Evolutionary conservation across 1,284 basidiomycete genomes (phyloP).

Genomic region (Ustilago tritici): DNA sequence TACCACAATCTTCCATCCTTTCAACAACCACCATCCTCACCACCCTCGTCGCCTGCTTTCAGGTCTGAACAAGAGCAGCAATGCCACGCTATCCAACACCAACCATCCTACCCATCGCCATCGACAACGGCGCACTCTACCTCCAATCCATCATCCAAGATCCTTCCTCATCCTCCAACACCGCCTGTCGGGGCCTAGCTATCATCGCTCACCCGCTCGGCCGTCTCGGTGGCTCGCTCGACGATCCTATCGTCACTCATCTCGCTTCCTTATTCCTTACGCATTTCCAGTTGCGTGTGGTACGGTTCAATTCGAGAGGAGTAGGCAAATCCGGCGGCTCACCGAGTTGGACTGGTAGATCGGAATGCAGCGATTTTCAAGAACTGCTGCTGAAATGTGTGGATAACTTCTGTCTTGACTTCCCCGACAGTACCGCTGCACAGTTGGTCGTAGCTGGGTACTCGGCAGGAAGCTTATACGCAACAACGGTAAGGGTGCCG

Average conservation of each 20-base stretch:
- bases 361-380: constrained; percentile 49
- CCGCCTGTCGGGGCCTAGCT: constrained; percentile 31
- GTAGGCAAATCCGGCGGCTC: constrained; percentile 43
- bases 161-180: constrained; percentile 17
- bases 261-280: constrained; percentile 27
- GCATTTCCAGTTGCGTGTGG: constrained; percentile 29
- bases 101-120: constrained; percentile 26
- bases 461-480: constrained; percentile 49
- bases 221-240: constrained; percentile 45
- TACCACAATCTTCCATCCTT: not conserved
- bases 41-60: not conserved
- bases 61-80: not conserved
- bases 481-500: constrained; percentile 23
- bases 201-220: constrained; percentile 46
- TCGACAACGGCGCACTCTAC: constrained; percentile 37
- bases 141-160: constrained; percentile 43
- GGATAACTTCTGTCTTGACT: constrained; percentile 42
- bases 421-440: constrained; percentile 10
- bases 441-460: constrained; percentile 39
- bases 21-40: constrained; percentile 7
- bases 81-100: constrained; percentile 43
- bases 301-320: constrained; percentile 54
- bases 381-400: constrained; percentile 31
- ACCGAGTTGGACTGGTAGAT: constrained; percentile 49
- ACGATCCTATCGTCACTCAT: constrained; percentile 47